phyloP scores from a whole-genome alignment of 805 yeast species.

The Lipomyces orientalis region DNA sequence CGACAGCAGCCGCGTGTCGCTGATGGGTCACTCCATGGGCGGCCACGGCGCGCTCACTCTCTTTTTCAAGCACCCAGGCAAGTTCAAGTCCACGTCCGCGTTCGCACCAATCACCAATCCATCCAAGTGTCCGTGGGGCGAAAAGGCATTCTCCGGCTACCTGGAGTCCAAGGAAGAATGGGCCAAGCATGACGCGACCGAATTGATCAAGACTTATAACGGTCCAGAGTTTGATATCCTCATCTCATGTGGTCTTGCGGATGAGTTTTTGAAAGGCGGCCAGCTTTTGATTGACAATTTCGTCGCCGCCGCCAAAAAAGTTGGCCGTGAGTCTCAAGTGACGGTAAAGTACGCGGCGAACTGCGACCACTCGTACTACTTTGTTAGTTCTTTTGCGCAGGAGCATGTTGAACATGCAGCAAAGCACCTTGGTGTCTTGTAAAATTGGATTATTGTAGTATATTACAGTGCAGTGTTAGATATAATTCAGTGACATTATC shows the following conservation, averaged over 20 bases:
- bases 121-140: slow-evolving; percentile 80
- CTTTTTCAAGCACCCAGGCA: slow-evolving; percentile 70
- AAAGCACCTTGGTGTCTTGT: slow-evolving; percentile 50
- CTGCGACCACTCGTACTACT: slow-evolving; percentile 90
- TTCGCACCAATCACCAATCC: slow-evolving; percentile 93
- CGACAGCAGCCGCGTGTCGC: slow-evolving; percentile 64
- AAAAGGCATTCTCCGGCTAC: slow-evolving; percentile 79
- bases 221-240: slow-evolving; percentile 67
- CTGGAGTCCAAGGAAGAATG: slow-evolving; percentile 70
- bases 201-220: slow-evolving; percentile 62
- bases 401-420: slow-evolving; percentile 90
- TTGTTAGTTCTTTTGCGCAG: slow-evolving; percentile 76
- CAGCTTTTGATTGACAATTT: slow-evolving; percentile 82
- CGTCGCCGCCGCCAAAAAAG: slow-evolving; percentile 62
- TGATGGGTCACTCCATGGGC: slow-evolving; percentile 99
- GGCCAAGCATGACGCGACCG: slow-evolving; percentile 83
- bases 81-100: slow-evolving; percentile 81
- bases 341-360: slow-evolving; percentile 71
- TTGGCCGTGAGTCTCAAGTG: slow-evolving; percentile 65
- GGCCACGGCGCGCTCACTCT: slow-evolving; percentile 88
- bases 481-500: neutral
- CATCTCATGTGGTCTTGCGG: slow-evolving; percentile 82
- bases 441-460: neutral
- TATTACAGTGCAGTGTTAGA: neutral
- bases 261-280: slow-evolving; percentile 65